Base-by-base conservation (phyloP, 305 asterid species). In the Fraxinus floribunda region DNA sequence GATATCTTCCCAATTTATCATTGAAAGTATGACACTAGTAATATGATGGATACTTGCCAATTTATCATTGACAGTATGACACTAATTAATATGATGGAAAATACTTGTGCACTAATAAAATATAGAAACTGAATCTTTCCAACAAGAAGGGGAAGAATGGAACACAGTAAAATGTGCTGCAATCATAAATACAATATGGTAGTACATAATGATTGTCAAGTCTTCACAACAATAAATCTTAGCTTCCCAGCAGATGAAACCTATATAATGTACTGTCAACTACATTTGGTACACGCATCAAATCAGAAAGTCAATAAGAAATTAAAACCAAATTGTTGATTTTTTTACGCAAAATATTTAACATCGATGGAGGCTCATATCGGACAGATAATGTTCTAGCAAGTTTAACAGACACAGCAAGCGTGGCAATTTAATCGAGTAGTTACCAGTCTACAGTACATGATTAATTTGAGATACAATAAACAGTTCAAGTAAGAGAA, bases 401-500 rank as follows among this genome's bases (percentile, higher is more conserved):
- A 29, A 70, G 22, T 13, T 13, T 26, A 32, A 70, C 22, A 70
- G 76, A 30, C 29, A 30, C 38, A 29, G 20, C 24, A 70, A 30
- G 20, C 41, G n/a, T 32, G 41, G 36, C 76, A 29, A 70, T 70
- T 70, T 32, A 15, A 70, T 32, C 76, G 10, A 32, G 36, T 70
- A 30, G 76, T 70, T 35, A 15, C 20, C 76, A 30, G 13, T 70
- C 30, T 35, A 70, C 41, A 70, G 41, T 32, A 70, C 11, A 68
- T 9, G 4, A 70, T 70, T 3, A 32, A 11, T 70, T 68, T 70
- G 75, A 29, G 9, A 30, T 70, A 4, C 39, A 35, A 70, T 64
- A 64, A 34, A 46, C 78, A 75, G 20, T 81, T 22, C 7, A 75
- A 39, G 70, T 30, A 79, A n/a, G 71, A 60, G 70, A 64, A 22